phyloP scores from a whole-genome alignment of 2,329 filamentous ascomycete genomes.

The Diaporthe sp. region DNA sequence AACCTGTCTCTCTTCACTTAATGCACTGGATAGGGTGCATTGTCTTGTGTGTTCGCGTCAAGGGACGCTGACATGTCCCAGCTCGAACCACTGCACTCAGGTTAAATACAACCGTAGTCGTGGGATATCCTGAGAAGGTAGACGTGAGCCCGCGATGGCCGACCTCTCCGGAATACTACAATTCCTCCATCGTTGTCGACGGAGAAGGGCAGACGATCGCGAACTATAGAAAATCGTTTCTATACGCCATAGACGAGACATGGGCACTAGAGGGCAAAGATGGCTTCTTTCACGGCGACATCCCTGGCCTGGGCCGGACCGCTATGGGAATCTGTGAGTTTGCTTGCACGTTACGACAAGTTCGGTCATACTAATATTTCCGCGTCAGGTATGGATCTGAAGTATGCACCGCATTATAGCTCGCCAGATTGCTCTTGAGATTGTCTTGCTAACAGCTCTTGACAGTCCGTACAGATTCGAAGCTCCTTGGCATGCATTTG shows the following conservation, averaged over 20 bases:
- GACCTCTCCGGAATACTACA: conserved; percentile 63
- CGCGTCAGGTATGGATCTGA: conserved; percentile 66
- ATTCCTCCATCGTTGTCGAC: conserved; percentile 64
- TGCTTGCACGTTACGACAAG: background rate
- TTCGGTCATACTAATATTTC: conserved; percentile 12
- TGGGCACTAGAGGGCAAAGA: conserved; percentile 64
- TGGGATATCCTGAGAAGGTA: conserved; percentile 80
- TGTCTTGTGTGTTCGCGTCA: background rate
- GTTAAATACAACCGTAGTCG: conserved; percentile 73
- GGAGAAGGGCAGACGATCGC: conserved; percentile 67
- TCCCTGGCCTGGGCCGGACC: conserved; percentile 60
- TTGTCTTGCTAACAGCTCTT: conserved; percentile 41
- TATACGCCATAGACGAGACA: conserved; percentile 69
- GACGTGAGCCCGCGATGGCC: conserved; percentile 63
- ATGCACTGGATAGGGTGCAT: background rate
- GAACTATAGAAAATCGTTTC: conserved; percentile 69
- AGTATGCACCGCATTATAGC: conserved; percentile 41
- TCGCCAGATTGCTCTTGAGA: background rate
- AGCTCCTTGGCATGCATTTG: conserved; percentile 58
- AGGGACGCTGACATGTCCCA: background rate
- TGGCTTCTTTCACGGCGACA: conserved; percentile 31
- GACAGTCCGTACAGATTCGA: conserved; percentile 67
- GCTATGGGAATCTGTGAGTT: conserved; percentile 69
- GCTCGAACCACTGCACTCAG: conserved; percentile 73
- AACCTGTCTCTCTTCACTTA: background rate